Conservation (phyloP, 2,329 filamentous ascomycete genomes). For the Ophiostoma triangulosporum region DNA sequence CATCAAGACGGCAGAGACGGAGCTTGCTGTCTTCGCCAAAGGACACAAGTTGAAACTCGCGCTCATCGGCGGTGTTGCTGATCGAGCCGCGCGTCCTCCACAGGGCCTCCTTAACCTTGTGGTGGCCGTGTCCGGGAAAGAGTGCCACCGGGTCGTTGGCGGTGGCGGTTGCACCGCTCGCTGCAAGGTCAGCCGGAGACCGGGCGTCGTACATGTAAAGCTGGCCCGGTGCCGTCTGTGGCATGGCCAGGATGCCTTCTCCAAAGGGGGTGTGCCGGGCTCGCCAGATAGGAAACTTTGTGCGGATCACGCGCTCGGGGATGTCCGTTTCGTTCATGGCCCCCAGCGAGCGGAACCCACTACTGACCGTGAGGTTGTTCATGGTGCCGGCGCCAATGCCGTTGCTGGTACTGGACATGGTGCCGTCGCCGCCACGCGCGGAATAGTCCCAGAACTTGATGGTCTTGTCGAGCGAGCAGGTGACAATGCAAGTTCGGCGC, state of each 20-base stretch:
- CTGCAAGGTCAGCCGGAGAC: slow-evolving; percentile 18
- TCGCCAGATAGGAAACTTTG: slow-evolving; percentile 79
- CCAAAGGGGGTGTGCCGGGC: slow-evolving; percentile 87
- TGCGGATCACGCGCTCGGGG: slow-evolving; percentile 65
- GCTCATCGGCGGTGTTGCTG: slow-evolving; percentile 55
- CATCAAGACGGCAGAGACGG: slow-evolving; percentile 60
- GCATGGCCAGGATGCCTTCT: slow-evolving; percentile 76
- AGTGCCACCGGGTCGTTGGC: slow-evolving; percentile 36
- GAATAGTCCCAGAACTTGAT: slow-evolving; percentile 86
- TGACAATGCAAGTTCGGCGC: slow-evolving; percentile 57
- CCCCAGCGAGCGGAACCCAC: neutral
- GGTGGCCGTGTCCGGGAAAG: slow-evolving; percentile 47
- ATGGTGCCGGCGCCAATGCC: slow-evolving; percentile 14
- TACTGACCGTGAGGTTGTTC: slow-evolving; percentile 23
- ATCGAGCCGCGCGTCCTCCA: slow-evolving; percentile 67
- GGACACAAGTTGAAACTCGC: slow-evolving; percentile 85
- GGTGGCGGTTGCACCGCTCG: slow-evolving; percentile 23
- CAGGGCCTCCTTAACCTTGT: slow-evolving; percentile 79
- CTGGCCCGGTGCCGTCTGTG: slow-evolving; percentile 73
- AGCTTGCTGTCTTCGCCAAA: slow-evolving; percentile 83
- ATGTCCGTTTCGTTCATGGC: slow-evolving; percentile 37
- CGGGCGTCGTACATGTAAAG: slow-evolving; percentile 71
- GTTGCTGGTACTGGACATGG: neutral
- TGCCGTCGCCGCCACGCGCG: neutral
- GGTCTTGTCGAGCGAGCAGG: slow-evolving; percentile 80